Base-by-base conservation (phyloP, 192 early-diverging fungal genomes). In the Chytriomyces hyalinus region DNA sequence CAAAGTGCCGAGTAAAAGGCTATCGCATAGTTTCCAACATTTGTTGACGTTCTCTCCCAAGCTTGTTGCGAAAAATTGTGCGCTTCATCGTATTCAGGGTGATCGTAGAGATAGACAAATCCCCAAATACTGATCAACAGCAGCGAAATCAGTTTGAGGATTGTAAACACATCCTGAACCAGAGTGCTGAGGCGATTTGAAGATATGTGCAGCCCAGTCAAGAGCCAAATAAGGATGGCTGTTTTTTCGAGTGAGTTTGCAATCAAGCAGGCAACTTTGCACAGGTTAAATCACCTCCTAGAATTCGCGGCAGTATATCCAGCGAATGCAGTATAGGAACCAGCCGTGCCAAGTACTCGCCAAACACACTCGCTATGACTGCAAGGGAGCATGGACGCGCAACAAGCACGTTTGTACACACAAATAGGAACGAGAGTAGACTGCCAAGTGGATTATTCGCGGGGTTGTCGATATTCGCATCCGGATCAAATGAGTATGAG, bases 281-380 rank as follows among this genome's bases (percentile, higher is more conserved):
- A 36, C 36, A 36, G 36, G 36, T 36, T 36, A 36, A 36, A 36
- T 9, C 17, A 67, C 66, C 66, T 46, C 66, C 66, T n/a, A 72
- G 7, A 43, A 67, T n/a, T 1, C 66, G 36, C 43, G 66, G 66
- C 8, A 75, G 26, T 4, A 61, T 26, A 11, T 17, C 10, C 26
- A 57, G 15, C 36, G 36, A 36, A 36, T 36, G 36, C 4, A 36
- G 36, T 36, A 20, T 7, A 10, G 66, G 66, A 28, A 90, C 78
- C 65, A 94, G 86, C n/a, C 89, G 81, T 53, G 86, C 86, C 5
- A 92, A 78, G 80, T 95, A 95, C 78, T 95, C 93, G 13, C 91
- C 93, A 78, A 90, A 91, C 17, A 92, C 90, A 66, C 88, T 82
- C 75, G 89, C 87, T 13, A 94, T 91, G 81, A 94, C 94, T 2